Evolutionary conservation across 306 rosid species (phyloP), one percentile per base, ranked within the genome.

Genomic region (Calophaca sinica): DNA sequence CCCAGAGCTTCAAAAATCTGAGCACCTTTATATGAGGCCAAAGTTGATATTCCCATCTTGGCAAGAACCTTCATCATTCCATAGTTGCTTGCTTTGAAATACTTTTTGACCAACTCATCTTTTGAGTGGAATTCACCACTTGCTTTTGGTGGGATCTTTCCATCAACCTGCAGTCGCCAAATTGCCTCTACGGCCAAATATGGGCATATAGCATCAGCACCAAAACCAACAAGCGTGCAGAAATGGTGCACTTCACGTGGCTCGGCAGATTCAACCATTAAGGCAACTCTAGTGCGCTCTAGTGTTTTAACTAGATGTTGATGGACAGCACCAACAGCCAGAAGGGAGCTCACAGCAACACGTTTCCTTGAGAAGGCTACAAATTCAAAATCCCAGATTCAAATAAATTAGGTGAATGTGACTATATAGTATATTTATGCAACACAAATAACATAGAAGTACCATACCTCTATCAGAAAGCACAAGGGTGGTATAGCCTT

Each of bases 41-140:
- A 83, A 80, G 99, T 96, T 55, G 99, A 96, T 78, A 96, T 96
- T 62, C 99, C 99, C 99, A 96, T 96, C 93, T 96, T 96, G 8
- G 99, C 98, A 71, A 96, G 99, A 82, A 96, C 99, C 86, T 96
- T 96, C 99, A 86, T 87, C 99, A 96, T 96, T 55, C 99, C 99
- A 45, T 90, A 96, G 86, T 80, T 87, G 85, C 96, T 96, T 49
- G 99, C 99, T 69, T 89, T 88, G 75, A 90, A 92, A 86, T 88
- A 92, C 82, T 84, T 96, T 78, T 86, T 92, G 53, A 92, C 96
- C 81, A 96, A 70, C 76, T 92, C 98, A 35, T 81, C 86, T 80
- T 89, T 96, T 57, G 96, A 77, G 80, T 81, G 84, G 65, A 96
- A 79, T 60, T 79, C 93, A 9, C 98, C 98, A 62, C 51, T 82